A percentile compares a stretch with the other conserved stretches of the same genome.
These are phyloP conservation scores for Tulasnella sp. DNA, from an alignment of 768 basidiomycete species.

Conservation along the genomic window DNA sequence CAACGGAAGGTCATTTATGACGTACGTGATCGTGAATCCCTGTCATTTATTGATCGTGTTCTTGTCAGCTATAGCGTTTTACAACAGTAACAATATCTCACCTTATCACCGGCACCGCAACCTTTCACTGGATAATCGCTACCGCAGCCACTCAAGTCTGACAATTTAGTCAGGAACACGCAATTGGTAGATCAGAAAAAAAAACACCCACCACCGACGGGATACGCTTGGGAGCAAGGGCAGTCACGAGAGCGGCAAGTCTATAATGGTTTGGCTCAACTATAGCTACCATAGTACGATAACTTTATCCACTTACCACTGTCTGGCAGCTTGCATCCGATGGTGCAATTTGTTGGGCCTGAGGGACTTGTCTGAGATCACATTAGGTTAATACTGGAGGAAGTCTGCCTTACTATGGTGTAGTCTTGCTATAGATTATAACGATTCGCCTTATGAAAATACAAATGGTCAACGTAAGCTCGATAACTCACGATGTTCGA, in stretches of 20 bases:
- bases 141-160: neutral
- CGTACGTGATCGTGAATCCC: constrained; percentile 1
- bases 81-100: too few species aligned
- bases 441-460: neutral
- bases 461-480: neutral
- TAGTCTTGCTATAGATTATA: neutral
- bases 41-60: too few species aligned
- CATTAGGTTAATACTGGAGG: too few species aligned
- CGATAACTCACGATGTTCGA: neutral
- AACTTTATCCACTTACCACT: neutral
- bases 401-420: neutral
- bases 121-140: constrained; percentile 1
- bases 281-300: neutral
- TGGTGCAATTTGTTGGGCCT: neutral
- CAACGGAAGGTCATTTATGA: too few species aligned
- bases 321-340: neutral
- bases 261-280: too few species aligned
- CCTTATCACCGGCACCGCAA: neutral
- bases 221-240: constrained; percentile 1
- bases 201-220: neutral
- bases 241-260: neutral
- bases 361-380: neutral
- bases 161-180: neutral
- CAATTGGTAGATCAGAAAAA: neutral
- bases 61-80: too few species aligned